Evolutionary conservation across 495 filamentous ascomycete genomes (phyloP), one percentile per base, ranked within the genome.

Genomic region (Hypoxylon subgilvum): DNA sequence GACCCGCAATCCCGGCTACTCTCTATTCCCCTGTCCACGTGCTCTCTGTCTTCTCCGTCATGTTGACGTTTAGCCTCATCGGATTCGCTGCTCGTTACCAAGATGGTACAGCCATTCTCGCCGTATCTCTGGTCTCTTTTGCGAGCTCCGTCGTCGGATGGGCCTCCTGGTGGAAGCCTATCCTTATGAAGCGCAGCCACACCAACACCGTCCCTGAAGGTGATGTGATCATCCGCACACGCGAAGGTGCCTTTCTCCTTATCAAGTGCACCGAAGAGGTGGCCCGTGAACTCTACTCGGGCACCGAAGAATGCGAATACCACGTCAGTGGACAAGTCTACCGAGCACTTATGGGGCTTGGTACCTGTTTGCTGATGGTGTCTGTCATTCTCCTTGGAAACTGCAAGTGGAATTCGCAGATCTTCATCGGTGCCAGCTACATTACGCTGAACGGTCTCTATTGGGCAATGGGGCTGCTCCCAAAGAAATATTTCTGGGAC

Each of bases 251-350:
- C 1, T 86, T 89, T 52, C 53, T 88, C 2, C 61, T 86, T 14
- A 72, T 89, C 19, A 72, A 78, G 32, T 88, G 86, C 62, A 73
- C 75, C 9, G 86, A 89, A 69, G 78, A 84, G 7, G 78, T 88
- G 6, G 80, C 85, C 6, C 76, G 86, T 16, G 83, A 87, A 69
- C 76, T 89, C 1, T 88, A 88, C 65, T 76, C 71, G 8, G 83
- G 82, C 23, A 82, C 82, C 0, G 82, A 86, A 54, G 70, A 77
- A 54, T 85, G 83, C 69, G 63, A 75, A 14, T 82, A 85, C 48
- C 71, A 74, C 25, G 75, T 84, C 6, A 65, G 66, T 9, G 74
- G 74, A 1, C 58, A 47, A 1, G 61, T 64, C 16, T 78, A 81
- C 65, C 73, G 79, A n/a, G 47, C 70, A 12, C 76, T 85, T 7